Evolutionary conservation across 169 alveolate genomes (phyloP).

Genomic region (Plasmodium chabaudi): DNA sequence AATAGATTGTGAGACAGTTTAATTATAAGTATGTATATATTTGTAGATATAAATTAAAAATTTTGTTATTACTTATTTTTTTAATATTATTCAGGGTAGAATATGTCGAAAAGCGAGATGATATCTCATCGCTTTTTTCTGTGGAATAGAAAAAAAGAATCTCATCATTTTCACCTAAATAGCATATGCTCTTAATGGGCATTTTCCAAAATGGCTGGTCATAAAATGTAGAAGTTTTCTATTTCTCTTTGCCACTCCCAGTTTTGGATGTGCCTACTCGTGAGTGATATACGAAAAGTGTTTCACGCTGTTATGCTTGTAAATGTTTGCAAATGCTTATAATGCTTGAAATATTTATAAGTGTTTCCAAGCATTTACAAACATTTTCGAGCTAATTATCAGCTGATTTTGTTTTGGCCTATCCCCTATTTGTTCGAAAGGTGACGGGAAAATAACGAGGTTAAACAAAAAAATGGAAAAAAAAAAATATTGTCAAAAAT

Average conservation of each 20-base stretch:
- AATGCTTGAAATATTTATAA: not conserved
- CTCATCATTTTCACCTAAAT: slow-evolving; percentile 49
- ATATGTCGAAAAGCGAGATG: slow-evolving; percentile 41
- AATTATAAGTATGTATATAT: not conserved
- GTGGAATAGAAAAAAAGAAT: slow-evolving; percentile 54
- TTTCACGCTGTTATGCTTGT: not conserved
- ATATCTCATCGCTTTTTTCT: slow-evolving; percentile 49
- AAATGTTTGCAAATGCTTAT: too few relatives aligned
- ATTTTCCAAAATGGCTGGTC: not conserved
- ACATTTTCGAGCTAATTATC: not conserved
- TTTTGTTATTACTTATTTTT: slow-evolving; percentile 13
- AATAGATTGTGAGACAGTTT: not conserved
- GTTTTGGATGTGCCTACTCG: not conserved
- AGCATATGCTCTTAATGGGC: slow-evolving; percentile 63
- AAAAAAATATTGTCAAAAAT: too few relatives aligned
- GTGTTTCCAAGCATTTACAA: not conserved
- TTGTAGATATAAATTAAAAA: not conserved
- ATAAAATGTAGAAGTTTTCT: not conserved
- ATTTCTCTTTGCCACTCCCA: not conserved
- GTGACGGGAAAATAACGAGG: too few relatives aligned
- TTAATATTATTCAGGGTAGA: slow-evolving; percentile 37
- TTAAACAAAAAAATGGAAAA: too few relatives aligned
- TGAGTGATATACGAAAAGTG: not conserved
- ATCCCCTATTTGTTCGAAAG: too few relatives aligned
- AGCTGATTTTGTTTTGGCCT: too few relatives aligned